A percentile compares a stretch with the other conserved stretches of the same genome.
phyloP scores from a whole-genome alignment of 345 rosid species.

The Draba incana region DNA sequence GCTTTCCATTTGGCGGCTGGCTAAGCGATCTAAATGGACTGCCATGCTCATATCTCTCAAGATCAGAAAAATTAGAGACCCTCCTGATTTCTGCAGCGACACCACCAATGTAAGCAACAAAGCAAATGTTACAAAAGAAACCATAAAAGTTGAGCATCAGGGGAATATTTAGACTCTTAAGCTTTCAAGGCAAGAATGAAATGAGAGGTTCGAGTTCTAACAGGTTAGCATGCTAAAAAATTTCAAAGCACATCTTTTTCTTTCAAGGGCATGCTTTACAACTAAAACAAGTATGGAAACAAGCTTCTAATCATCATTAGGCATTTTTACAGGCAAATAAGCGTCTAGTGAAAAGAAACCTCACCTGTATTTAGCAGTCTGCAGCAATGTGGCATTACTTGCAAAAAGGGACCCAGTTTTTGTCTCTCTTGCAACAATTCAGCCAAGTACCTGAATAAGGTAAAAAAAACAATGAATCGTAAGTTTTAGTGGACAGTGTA shows the following conservation, averaged over 20 bases:
- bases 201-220: not conserved
- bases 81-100: conserved; percentile 73
- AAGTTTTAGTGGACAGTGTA: not conserved
- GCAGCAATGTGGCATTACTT: conserved; percentile 66
- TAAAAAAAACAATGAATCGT: not conserved
- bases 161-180: too few species aligned
- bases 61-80: conserved; percentile 63
- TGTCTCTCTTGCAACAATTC: conserved; percentile 90
- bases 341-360: not conserved
- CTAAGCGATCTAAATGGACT: conserved; percentile 82
- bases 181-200: not conserved
- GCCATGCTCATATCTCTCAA: conserved; percentile 80
- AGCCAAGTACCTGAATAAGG: conserved; percentile 68
- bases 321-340: not conserved
- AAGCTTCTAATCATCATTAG: not conserved
- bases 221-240: not conserved
- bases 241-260: not conserved
- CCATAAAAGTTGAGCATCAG: not conserved
- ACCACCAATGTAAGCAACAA: conserved; percentile 19
- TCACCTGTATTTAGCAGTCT: conserved; percentile 85
- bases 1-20: conserved; percentile 67
- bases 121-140: not conserved
- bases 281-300: not conserved
- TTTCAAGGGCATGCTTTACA: not conserved
- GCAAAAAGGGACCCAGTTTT: conserved; percentile 75